A percentile compares a stretch with the other conserved stretches of the same genome.
Conservation (phyloP, 2,329 filamentous ascomycete species). For the Hypoxylon sp. region DNA sequence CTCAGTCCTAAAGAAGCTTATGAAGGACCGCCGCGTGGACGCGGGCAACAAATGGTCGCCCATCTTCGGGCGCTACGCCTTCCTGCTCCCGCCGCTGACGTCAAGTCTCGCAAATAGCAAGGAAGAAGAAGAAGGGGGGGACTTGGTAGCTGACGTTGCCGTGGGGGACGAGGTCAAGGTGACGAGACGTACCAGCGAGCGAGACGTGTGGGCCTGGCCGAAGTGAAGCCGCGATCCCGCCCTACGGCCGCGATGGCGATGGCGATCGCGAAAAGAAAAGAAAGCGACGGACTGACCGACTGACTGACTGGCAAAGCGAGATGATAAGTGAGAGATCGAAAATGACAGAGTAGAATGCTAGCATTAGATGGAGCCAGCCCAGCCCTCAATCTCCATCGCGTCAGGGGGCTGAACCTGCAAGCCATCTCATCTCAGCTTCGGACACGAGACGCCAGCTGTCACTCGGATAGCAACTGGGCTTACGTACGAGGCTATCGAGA, state of each 20-base stretch:
- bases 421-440: conserved; percentile 4
- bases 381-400: background rate
- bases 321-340: background rate
- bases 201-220: conserved; percentile 68
- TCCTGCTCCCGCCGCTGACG: conserved; percentile 58
- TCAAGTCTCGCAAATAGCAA: conserved; percentile 12
- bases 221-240: conserved; percentile 32
- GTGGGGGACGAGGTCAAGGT: conserved; percentile 71
- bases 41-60: conserved; percentile 75
- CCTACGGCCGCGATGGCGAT: conserved; percentile 8
- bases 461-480: conserved; percentile 22
- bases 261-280: background rate
- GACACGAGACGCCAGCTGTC: background rate
- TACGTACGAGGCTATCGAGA: conserved; percentile 31
- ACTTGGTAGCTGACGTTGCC: conserved; percentile 55
- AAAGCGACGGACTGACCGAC: no score
- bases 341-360: background rate
- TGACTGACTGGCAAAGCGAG: conserved; percentile 11
- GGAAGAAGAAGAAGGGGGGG: no score
- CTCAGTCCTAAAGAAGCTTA: conserved; percentile 76
- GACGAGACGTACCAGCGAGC: conserved; percentile 62
- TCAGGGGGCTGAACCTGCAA: conserved; percentile 9
- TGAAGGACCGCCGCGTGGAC: conserved; percentile 78
- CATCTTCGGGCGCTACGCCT: conserved; percentile 80
- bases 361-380: conserved; percentile 25